These are phyloP conservation scores for Drosera spatulata DNA, from an alignment of 179 eudicot genomes.

Conservation along the genomic window DNA sequence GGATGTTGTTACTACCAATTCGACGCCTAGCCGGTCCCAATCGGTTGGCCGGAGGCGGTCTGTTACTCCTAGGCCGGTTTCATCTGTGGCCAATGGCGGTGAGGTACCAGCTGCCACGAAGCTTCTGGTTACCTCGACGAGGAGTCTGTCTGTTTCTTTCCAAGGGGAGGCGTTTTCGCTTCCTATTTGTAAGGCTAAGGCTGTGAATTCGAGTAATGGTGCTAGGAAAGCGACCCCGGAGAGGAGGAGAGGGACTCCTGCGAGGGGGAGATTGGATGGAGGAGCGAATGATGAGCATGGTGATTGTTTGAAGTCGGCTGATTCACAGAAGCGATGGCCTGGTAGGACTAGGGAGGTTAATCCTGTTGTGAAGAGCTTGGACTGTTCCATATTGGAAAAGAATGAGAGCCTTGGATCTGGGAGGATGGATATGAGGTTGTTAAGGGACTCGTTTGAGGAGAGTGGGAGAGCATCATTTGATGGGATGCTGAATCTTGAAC, in stretches of 20 bases:
- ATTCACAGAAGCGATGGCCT: conserved; percentile 80
- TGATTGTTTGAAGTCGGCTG: conserved; percentile 48
- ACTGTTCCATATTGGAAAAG: conserved; percentile 35
- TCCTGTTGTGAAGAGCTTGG: conserved; percentile 50
- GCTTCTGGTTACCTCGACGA: conserved; percentile 67
- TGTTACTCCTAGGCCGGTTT: conserved; percentile 19
- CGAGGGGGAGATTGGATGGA: conserved; percentile 48
- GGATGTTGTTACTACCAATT: conserved; percentile 6
- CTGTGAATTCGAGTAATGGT: conserved; percentile 35
- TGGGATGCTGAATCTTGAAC: conserved; percentile 63
- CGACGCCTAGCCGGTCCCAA: conserved; percentile 56
- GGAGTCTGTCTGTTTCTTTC: conserved; percentile 91
- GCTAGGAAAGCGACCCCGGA: conserved; percentile 78
- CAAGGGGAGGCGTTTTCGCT: conserved; percentile 86
- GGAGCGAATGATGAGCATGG: conserved; percentile 47
- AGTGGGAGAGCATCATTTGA: conserved; percentile 68
- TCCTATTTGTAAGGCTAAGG: conserved; percentile 81
- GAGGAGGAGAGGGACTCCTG: conserved; percentile 55
- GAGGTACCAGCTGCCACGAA: conserved; percentile 65
- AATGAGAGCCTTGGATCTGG: conserved; percentile 51
- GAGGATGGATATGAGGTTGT: conserved; percentile 36
- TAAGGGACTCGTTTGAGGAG: conserved; percentile 53
- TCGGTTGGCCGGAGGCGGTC: conserved; percentile 75
- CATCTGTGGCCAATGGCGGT: conserved; percentile 26
- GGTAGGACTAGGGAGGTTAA: conserved; percentile 40